These are phyloP conservation scores for Diaporthe longicolla DNA, from an alignment of 2,329 filamentous ascomycete genomes.

Conservation along the genomic window DNA sequence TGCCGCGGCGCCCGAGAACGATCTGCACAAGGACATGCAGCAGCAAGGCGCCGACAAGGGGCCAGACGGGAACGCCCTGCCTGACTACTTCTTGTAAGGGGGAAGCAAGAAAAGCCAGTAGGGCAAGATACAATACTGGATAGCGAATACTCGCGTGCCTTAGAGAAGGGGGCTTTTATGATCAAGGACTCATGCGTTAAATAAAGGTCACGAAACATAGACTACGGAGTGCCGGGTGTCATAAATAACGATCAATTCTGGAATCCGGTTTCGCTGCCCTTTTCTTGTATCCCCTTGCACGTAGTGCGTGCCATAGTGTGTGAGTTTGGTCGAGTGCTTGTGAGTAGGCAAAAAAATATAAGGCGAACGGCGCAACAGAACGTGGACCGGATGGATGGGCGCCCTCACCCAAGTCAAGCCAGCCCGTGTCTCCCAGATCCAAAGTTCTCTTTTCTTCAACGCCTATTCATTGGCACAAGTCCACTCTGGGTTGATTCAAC, in stretches of 20 bases:
- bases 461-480: not conserved
- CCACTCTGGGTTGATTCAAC: conserved; percentile 8
- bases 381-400: conserved; percentile 5
- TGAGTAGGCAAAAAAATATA: not conserved
- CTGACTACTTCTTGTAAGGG: conserved; percentile 78
- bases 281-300: not conserved
- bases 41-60: conserved; percentile 71
- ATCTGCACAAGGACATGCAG: conserved; percentile 88
- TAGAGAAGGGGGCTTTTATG: not conserved
- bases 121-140: conserved; percentile 7
- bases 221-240: conserved; percentile 2
- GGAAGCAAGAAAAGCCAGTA: not conserved
- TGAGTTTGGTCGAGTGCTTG: conserved; percentile 14
- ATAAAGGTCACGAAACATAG: conserved; percentile 33
- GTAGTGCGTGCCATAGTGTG: conserved; percentile 9
- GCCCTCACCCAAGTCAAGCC: not conserved
- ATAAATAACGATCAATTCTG: conserved; percentile 35
- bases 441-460: not conserved
- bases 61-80: conserved; percentile 74
- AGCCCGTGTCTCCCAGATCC: not conserved
- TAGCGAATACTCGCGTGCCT: not conserved
- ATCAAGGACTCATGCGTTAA: conserved; percentile 3
- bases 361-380: not conserved
- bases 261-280: conserved; percentile 13
- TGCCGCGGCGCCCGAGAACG: conserved; percentile 95